phyloP scores from a whole-genome alignment of 495 filamentous ascomycete genomes.

The Evernia prunastri region DNA sequence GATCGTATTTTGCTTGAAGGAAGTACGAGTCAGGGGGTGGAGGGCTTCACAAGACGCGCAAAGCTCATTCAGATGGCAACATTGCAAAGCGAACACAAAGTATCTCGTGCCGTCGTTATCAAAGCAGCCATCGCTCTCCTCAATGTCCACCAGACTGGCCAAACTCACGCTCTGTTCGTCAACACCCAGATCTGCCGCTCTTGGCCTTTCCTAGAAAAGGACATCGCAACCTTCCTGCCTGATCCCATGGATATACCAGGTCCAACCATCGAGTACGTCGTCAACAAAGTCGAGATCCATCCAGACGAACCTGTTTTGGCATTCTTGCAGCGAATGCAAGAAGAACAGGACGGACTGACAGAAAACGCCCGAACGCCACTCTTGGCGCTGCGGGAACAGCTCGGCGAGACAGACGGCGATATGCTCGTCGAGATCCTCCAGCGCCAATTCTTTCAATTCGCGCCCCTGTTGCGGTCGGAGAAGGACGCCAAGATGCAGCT shows the following conservation, averaged over 20 bases:
- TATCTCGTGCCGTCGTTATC: constrained; percentile 4
- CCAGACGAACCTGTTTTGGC: background rate
- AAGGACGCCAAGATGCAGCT: background rate
- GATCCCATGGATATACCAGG: constrained; percentile 16
- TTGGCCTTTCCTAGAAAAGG: constrained; percentile 7
- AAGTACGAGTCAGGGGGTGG: background rate
- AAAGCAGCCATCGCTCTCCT: constrained; percentile 9
- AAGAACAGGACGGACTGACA: constrained; percentile 2
- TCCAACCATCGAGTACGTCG: background rate
- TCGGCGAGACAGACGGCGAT: background rate
- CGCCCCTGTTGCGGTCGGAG: background rate
- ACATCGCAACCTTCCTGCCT: background rate
- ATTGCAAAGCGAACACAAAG: constrained; percentile 1
- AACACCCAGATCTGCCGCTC: constrained; percentile 7
- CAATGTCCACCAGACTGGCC: constrained; percentile 10
- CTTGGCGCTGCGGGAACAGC: background rate
- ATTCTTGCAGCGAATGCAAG: constrained; percentile 2
- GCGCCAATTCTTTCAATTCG: constrained; percentile 13
- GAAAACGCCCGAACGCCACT: background rate
- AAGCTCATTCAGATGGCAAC: background rate
- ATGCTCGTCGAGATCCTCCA: background rate
- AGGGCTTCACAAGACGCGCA: constrained; percentile 6
- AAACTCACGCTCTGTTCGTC: constrained; percentile 11
- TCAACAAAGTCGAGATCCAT: background rate
- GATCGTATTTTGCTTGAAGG: background rate